Percentiles rank a stretch among this genome's conserved stretches.
phyloP scores from a whole-genome alignment of 179 eudicot genomes.

The Beta corolliflora region DNA sequence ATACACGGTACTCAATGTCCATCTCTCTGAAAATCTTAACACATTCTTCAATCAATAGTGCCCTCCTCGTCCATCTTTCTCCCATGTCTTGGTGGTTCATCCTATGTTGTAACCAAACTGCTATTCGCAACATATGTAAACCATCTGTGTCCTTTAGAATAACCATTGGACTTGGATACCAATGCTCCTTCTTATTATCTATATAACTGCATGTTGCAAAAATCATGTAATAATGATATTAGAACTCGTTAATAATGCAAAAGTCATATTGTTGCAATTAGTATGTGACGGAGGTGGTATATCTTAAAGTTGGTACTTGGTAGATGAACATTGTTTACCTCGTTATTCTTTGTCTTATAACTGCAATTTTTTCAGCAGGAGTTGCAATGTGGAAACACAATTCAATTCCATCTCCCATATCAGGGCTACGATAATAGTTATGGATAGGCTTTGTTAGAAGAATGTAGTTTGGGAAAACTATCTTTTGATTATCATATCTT shows the following conservation, averaged over 20 bases:
- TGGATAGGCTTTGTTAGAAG: slow-evolving; percentile 55
- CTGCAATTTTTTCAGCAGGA: slow-evolving; percentile 69
- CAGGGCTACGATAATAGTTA: slow-evolving; percentile 81
- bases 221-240: background rate
- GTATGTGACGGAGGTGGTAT: too few relatives aligned
- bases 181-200: slow-evolving; percentile 67
- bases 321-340: slow-evolving; percentile 36
- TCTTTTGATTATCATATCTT: slow-evolving; percentile 71
- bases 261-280: too few relatives aligned
- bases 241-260: too few relatives aligned
- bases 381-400: slow-evolving; percentile 63
- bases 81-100: slow-evolving; percentile 84
- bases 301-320: background rate
- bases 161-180: slow-evolving; percentile 62
- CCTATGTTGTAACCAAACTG: slow-evolving; percentile 69
- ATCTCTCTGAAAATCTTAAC: slow-evolving; percentile 58
- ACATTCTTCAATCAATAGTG: slow-evolving; percentile 63
- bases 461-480: slow-evolving; percentile 57
- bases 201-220: slow-evolving; percentile 26
- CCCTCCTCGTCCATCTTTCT: slow-evolving; percentile 58
- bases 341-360: slow-evolving; percentile 63
- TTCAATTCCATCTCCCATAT: slow-evolving; percentile 80
- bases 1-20: slow-evolving; percentile 62
- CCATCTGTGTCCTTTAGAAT: slow-evolving; percentile 54
- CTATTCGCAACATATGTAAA: slow-evolving; percentile 42